A percentile compares a stretch with the other conserved stretches of the same genome.
These are phyloP conservation scores for Gelatoporia subvermispora DNA, from an alignment of 768 basidiomycete species.

Conservation along the genomic window DNA sequence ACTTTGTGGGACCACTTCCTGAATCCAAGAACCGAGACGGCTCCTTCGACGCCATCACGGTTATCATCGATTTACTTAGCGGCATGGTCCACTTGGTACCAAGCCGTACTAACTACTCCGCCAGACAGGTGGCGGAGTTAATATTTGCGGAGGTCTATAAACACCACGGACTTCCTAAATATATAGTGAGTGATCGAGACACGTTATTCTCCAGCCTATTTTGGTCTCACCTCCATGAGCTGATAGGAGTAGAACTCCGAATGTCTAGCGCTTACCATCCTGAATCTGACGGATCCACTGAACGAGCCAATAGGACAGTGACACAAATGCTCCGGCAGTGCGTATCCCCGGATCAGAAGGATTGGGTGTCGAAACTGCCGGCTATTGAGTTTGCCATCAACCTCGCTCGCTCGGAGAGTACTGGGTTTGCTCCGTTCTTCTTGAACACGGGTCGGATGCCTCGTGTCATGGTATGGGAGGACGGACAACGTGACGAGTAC, in stretches of 20 bases:
- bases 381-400: constrained; percentile 37
- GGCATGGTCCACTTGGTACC: constrained; percentile 24
- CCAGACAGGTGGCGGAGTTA: constrained; percentile 29
- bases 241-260: constrained; percentile 14
- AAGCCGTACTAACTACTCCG: constrained; percentile 23
- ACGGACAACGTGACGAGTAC: constrained; percentile 3
- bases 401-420: constrained; percentile 24
- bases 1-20: constrained; percentile 34
- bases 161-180: constrained; percentile 28
- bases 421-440: constrained; percentile 31
- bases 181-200: constrained; percentile 26
- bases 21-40: constrained; percentile 18
- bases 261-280: constrained; percentile 28
- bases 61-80: constrained; percentile 20
- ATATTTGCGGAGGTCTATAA: constrained; percentile 32
- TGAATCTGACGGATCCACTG: constrained; percentile 25
- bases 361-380: constrained; percentile 29
- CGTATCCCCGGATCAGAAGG: constrained; percentile 7
- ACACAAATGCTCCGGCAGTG: constrained; percentile 13
- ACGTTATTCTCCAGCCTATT: constrained; percentile 31
- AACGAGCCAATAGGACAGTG: constrained; percentile 15
- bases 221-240: constrained; percentile 22
- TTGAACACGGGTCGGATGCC: constrained; percentile 21
- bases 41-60: constrained; percentile 18
- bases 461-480: constrained; percentile 23